Evolutionary conservation across 495 filamentous ascomycete species (phyloP), one percentile per base, ranked within the genome.

Genomic region (Penicillium ucsense): DNA sequence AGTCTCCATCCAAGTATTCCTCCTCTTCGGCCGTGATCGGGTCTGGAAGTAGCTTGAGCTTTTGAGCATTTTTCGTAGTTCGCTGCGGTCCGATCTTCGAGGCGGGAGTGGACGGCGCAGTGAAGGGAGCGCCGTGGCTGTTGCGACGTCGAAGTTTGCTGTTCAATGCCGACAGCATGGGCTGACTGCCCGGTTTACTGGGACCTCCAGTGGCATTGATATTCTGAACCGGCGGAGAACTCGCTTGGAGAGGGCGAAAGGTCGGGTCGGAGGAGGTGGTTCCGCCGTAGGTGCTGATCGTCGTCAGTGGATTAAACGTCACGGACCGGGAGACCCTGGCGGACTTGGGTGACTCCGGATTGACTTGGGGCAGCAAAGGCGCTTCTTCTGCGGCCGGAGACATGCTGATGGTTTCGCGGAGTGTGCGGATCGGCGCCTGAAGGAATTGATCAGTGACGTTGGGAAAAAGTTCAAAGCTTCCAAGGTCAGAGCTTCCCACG

Each of bases 41-140:
- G 56, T 91, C 88, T 4, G 92, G 92, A 7, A 98, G 70, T 10
- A 97, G 75, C 66, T 98, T 98, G 43, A 98, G 75, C 66, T 98
- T 98, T 71, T 97, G 88, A 1, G 88, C 86, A 47, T 85, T 95
- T 63, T 94, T 92, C 31, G 89, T 94, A 38, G 90, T 97, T 62
- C 92, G 71, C 56, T 97, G 92, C 6, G 94, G 89, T 4, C 92
- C 92, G 45, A 96, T 90, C 70, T 98, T 98, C 7, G 83, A 70
- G 5, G 76, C 67, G 3, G 72, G 51, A 2, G 67, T 70, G 20
- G 58, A 57, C 6, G 65, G 47, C 4, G 75, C 49, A 31, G 65
- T 60, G 6, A 74, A 66, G 5, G 82, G 75, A 48, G 87, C 78
- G 31, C 85, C 84, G 59, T 86, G 81, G 64, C 86, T 91, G 56